Percentiles rank a stretch among this genome's conserved stretches.
phyloP scores from a whole-genome alignment of 108 stramenopile species.

The Cyclotella sp. region DNA sequence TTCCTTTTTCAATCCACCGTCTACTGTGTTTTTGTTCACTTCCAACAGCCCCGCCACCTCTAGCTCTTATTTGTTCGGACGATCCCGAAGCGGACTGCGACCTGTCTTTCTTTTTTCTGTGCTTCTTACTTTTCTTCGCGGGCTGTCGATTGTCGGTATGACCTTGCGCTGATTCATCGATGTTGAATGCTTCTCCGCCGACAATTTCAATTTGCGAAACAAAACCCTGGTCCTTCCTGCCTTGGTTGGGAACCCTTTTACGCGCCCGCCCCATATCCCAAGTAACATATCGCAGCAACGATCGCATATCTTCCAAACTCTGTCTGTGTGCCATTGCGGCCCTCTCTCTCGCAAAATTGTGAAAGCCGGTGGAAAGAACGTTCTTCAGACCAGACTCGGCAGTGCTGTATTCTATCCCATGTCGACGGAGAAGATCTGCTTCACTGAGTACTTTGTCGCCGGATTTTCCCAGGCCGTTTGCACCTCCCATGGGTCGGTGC shows the following conservation, averaged over 20 bases:
- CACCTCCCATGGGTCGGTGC: constrained; percentile 31
- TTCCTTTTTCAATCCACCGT: neutral
- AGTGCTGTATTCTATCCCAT: constrained; percentile 15
- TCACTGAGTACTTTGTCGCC: constrained; percentile 19
- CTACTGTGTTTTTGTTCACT: constrained; percentile 11
- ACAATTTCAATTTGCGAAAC: constrained; percentile 34
- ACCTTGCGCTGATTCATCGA: neutral
- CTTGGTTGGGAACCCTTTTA: constrained; percentile 8
- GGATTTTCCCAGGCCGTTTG: constrained; percentile 13
- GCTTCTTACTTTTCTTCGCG: constrained; percentile 1
- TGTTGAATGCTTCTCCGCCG: neutral
- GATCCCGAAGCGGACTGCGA: neutral
- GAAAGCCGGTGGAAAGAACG: constrained; percentile 14
- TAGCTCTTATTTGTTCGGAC: constrained; percentile 14
- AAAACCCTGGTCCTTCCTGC: constrained; percentile 13
- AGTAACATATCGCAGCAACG: constrained; percentile 31
- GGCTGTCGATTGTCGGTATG: neutral
- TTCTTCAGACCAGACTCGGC: constrained; percentile 23
- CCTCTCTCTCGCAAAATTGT: constrained; percentile 30
- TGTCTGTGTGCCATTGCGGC: constrained; percentile 16
- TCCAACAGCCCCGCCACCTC: constrained; percentile 28
- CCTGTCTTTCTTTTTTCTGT: constrained; percentile 12
- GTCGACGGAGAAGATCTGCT: constrained; percentile 3
- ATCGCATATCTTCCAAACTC: constrained; percentile 29
- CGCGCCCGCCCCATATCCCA: constrained; percentile 43